phyloP scores from a whole-genome alignment of 352 stramenopile genomes.

The Pythium grandisporangium region DNA sequence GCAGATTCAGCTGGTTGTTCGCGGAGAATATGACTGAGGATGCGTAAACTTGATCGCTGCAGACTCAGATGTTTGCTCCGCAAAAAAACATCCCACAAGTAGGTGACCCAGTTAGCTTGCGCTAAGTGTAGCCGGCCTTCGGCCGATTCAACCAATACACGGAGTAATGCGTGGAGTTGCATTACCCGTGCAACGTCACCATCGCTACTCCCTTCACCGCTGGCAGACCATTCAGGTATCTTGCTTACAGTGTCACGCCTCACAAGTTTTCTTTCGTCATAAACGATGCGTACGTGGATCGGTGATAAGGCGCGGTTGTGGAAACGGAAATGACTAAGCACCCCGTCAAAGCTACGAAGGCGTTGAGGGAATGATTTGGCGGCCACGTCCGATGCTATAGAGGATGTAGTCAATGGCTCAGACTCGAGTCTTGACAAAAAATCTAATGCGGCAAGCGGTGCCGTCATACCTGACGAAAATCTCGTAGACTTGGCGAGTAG shows the following conservation, averaged over 20 bases:
- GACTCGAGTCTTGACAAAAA: too few species aligned
- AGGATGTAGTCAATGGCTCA: too few species aligned
- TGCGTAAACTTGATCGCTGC: too few species aligned
- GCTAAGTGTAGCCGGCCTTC: slow-evolving; percentile 10
- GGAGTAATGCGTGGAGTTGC: slow-evolving; percentile 10
- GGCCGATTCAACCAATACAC: slow-evolving; percentile 7
- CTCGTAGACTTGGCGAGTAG: too few species aligned
- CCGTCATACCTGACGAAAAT: too few species aligned
- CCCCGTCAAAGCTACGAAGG: slow-evolving; percentile 66
- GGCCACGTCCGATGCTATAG: too few species aligned
- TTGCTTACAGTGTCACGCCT: slow-evolving; percentile 2
- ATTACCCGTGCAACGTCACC: too few species aligned
- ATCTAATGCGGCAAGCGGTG: too few species aligned
- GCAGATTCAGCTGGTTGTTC: too few species aligned
- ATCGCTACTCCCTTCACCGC: too few species aligned
- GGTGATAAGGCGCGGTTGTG: slow-evolving; percentile 86
- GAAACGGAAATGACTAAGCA: slow-evolving; percentile 80
- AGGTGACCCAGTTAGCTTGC: slow-evolving; percentile 6
- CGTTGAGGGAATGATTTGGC: too few species aligned
- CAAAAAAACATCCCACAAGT: slow-evolving; percentile 11
- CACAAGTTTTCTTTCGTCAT: slow-evolving; percentile 53
- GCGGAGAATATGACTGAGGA: too few species aligned
- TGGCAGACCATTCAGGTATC: neutral
- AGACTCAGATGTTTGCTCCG: neutral
- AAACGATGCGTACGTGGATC: slow-evolving; percentile 90